Percentiles rank a stretch among this genome's conserved stretches.
phyloP scores from a whole-genome alignment of 495 filamentous ascomycete species.

The Penicillium flavigenum region DNA sequence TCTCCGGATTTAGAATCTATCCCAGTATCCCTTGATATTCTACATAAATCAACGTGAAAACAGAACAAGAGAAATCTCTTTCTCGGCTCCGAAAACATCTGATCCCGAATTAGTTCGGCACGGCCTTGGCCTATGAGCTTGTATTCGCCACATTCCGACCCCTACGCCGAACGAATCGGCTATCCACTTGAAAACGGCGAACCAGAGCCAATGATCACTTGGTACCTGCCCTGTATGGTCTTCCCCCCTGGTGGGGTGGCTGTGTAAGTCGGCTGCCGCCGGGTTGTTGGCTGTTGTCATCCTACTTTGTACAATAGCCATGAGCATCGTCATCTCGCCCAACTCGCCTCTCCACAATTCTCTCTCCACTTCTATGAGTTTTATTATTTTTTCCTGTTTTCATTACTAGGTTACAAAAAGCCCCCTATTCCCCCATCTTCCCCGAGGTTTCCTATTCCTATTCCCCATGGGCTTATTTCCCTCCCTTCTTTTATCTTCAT shows the following conservation, averaged over 20 bases:
- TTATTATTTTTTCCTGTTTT: background rate
- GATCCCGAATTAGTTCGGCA: slow-evolving; percentile 23
- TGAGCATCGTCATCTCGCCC: slow-evolving; percentile 14
- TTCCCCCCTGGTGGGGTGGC: slow-evolving; percentile 17
- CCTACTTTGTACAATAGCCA: background rate
- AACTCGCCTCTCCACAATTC: slow-evolving; percentile 23
- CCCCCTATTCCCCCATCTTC: slow-evolving; percentile 13
- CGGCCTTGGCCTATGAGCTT: background rate
- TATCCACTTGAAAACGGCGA: slow-evolving; percentile 25
- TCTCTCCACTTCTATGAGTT: slow-evolving; percentile 21
- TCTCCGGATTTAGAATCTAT: slow-evolving; percentile 13
- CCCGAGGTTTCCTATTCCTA: background rate
- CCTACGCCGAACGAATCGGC: slow-evolving; percentile 19
- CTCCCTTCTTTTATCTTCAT: slow-evolving; percentile 3
- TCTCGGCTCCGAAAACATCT: slow-evolving; percentile 10
- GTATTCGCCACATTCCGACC: slow-evolving; percentile 19
- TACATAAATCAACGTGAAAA: too few relatives aligned
- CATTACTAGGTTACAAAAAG: slow-evolving; percentile 25
- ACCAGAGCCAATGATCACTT: slow-evolving; percentile 23
- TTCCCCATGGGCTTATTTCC: slow-evolving; percentile 23
- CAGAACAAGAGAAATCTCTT: background rate
- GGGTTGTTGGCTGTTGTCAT: slow-evolving; percentile 9
- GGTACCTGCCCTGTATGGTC: slow-evolving; percentile 25
- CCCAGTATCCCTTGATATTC: background rate
- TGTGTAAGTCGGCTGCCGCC: slow-evolving; percentile 23